phyloP scores from a whole-genome alignment of 2,329 filamentous ascomycete species.

The Teratosphaeria destructans region DNA sequence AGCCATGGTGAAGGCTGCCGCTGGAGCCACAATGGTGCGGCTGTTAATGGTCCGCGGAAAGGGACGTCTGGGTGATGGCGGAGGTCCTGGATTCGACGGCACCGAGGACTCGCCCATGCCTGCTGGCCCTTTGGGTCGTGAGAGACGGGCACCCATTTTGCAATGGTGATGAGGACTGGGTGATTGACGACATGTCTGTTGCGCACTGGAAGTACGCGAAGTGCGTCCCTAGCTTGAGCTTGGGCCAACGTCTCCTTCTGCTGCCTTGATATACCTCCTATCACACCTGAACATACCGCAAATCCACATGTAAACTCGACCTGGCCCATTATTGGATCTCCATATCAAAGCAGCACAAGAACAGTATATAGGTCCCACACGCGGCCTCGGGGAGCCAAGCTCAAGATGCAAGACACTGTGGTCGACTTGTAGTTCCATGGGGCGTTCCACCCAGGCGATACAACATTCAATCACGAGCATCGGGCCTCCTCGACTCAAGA shows the following conservation, averaged over 20 bases:
- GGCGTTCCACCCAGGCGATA: too few relatives aligned
- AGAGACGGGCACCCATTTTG: slow-evolving; percentile 38
- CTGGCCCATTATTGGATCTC: neutral
- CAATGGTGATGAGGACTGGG: neutral
- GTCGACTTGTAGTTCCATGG: too few relatives aligned
- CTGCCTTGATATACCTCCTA: neutral
- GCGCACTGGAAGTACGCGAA: neutral
- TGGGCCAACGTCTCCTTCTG: neutral
- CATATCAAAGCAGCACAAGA: too few relatives aligned
- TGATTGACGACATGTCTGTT: neutral
- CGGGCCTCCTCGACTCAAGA: too few relatives aligned
- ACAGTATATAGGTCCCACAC: too few relatives aligned
- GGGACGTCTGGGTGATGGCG: slow-evolving; percentile 23
- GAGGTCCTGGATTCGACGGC: slow-evolving; percentile 21
- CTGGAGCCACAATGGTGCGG: slow-evolving; percentile 44
- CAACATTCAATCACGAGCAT: too few relatives aligned
- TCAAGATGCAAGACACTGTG: too few relatives aligned
- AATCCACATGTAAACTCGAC: neutral
- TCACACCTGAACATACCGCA: neutral
- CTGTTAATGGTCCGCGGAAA: slow-evolving; percentile 23
- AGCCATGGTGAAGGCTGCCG: slow-evolving; percentile 55
- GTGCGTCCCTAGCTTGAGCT: neutral
- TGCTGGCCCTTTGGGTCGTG: slow-evolving; percentile 33
- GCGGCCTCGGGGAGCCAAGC: too few relatives aligned
- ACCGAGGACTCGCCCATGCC: slow-evolving; percentile 32